A percentile compares a stretch with the other conserved stretches of the same genome.
These are phyloP conservation scores for Saccharomyces jurei DNA, from an alignment of 805 yeast genomes.

Conservation along the genomic window DNA sequence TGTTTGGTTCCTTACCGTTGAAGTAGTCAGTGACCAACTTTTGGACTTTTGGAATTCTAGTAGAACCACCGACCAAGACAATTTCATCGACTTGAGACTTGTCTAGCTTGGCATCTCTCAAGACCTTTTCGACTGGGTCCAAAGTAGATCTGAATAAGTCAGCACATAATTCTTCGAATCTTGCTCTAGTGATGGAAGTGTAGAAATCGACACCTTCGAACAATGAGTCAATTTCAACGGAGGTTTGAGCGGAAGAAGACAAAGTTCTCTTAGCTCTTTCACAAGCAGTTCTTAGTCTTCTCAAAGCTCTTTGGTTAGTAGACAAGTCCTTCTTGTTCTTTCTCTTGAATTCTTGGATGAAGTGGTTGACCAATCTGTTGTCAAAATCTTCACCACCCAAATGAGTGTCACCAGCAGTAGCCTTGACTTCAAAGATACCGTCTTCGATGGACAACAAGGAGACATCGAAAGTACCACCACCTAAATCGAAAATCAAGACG, in stretches of 20 bases:
- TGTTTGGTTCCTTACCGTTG: conserved; percentile 95
- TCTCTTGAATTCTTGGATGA: conserved; percentile 89
- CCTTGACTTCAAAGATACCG: conserved; percentile 91
- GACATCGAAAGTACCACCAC: conserved; percentile 98
- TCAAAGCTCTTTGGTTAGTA: conserved; percentile 85
- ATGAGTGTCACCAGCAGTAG: conserved; percentile 71
- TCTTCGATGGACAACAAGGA: conserved; percentile 84
- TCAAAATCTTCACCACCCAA: conserved; percentile 98
- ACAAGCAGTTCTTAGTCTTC: conserved; percentile 96
- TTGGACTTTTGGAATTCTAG: conserved; percentile 96
- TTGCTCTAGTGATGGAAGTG: conserved; percentile 93
- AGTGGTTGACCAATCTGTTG: conserved; percentile 86
- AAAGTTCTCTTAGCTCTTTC: conserved; percentile 97
- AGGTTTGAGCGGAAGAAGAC: conserved; percentile 90
- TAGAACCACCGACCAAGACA: conserved; percentile 94
- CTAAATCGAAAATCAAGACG: conserved; percentile 85
- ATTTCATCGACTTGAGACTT: conserved; percentile 86
- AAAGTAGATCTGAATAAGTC: conserved; percentile 87
- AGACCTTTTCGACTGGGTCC: conserved; percentile 91
- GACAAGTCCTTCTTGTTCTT: conserved; percentile 90
- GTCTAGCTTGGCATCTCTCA: conserved; percentile 84
- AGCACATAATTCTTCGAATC: conserved; percentile 94
- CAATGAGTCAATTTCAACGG: conserved; percentile 88
- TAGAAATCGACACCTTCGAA: conserved; percentile 94
- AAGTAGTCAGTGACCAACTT: conserved; percentile 91